Percentiles rank a stretch among this genome's conserved stretches.
phyloP scores from a whole-genome alignment of 352 stramenopile species.

The Detonula confervacea region DNA sequence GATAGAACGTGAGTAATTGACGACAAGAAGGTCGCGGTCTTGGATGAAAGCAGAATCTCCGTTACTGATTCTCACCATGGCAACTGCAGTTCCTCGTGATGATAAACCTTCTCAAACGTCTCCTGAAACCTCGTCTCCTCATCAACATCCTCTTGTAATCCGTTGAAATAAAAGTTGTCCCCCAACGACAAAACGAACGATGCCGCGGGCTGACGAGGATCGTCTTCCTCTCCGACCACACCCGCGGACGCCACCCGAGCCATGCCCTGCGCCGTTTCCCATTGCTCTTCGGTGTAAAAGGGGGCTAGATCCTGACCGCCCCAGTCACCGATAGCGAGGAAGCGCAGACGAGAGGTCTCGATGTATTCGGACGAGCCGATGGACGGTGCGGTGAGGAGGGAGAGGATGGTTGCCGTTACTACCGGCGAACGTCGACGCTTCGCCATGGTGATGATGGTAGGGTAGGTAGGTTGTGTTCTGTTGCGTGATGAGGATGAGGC shows the following conservation, averaged over 20 bases:
- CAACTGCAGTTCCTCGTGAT: conserved; percentile 33
- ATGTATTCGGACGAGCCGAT: background rate
- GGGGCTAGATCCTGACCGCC: conserved; percentile 37
- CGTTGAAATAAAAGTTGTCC: conserved; percentile 59
- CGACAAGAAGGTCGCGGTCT: too few relatives aligned
- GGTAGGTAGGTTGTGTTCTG: too few relatives aligned
- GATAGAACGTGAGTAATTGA: too few relatives aligned
- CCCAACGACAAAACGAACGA: conserved; percentile 53
- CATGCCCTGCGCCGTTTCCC: conserved; percentile 47
- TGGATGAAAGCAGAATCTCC: background rate
- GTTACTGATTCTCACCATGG: conserved; percentile 39
- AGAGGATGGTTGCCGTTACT: background rate
- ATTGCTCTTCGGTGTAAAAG: conserved; percentile 46
- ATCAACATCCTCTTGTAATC: conserved; percentile 16
- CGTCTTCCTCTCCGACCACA: background rate
- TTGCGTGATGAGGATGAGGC: too few relatives aligned
- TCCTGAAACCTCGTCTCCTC: conserved; percentile 25
- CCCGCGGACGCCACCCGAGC: conserved; percentile 26
- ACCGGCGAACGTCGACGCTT: background rate
- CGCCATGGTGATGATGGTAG: background rate
- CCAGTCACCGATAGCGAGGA: conserved; percentile 61
- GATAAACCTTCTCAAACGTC: conserved; percentile 58
- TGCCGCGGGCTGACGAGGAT: conserved; percentile 10
- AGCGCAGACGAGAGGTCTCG: conserved; percentile 13
- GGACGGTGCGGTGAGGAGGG: background rate